Evolutionary conservation across 1,284 basidiomycete species (phyloP).

Genomic region (Stereum hirsutum): DNA sequence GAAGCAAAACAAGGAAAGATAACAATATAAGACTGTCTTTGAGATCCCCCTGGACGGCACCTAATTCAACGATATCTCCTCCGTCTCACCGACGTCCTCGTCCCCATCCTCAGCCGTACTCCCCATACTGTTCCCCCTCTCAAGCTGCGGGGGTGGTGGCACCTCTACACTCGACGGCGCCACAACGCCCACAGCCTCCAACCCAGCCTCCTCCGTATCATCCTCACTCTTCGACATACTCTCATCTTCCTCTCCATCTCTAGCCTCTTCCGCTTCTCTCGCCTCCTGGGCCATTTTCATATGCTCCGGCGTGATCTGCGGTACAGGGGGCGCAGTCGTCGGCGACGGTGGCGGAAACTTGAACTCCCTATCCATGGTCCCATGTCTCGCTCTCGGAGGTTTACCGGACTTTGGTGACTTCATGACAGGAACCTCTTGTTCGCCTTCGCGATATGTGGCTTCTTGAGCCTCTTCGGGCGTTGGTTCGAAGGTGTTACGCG

Average conservation of each 20-base stretch:
- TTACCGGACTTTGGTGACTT: conserved; percentile 13
- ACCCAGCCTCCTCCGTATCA: conserved; percentile 16
- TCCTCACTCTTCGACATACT: conserved; percentile 7
- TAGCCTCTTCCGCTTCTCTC: conserved; percentile 2
- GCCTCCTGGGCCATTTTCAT: not conserved
- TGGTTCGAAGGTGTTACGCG: conserved; percentile 27
- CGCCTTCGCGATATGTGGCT: too few species aligned
- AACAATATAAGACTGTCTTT: not conserved
- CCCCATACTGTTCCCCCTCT: conserved; percentile 49
- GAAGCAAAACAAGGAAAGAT: not conserved
- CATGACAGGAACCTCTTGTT: conserved; percentile 23
- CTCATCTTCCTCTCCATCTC: not conserved
- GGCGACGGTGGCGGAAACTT: conserved; percentile 50
- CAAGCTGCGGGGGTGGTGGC: conserved; percentile 67
- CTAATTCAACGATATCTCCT: conserved; percentile 46
- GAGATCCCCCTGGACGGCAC: too few species aligned
- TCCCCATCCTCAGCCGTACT: conserved; percentile 40
- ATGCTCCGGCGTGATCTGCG: conserved; percentile 7
- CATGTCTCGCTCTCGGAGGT: conserved; percentile 27
- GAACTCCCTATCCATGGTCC: conserved; percentile 73
- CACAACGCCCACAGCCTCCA: conserved; percentile 27
- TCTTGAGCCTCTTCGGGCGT: conserved; percentile 50
- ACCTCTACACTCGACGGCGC: conserved; percentile 63
- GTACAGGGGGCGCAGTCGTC: conserved; percentile 10
- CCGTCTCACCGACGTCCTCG: conserved; percentile 68